Conservation (phyloP, 2,329 filamentous ascomycete genomes). For the Neofusicoccum cordaticola region DNA sequence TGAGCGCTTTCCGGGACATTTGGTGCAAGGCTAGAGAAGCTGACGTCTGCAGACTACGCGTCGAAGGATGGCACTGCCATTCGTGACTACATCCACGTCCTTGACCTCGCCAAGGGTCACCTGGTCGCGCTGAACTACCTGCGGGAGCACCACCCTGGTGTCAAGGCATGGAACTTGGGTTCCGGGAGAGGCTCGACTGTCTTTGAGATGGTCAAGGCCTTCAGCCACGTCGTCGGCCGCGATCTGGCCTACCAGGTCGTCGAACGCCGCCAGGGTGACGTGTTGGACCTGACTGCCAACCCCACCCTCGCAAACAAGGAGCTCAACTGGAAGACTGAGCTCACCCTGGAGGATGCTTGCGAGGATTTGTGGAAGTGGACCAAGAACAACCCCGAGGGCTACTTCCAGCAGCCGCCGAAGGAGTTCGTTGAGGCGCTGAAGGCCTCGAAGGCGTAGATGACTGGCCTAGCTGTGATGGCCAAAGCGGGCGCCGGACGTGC, state of each 20-base stretch:
- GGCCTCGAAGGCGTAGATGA: slow-evolving; percentile 7
- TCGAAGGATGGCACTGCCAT: slow-evolving; percentile 91
- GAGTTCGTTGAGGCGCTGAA: slow-evolving; percentile 63
- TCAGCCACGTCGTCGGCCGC: slow-evolving; percentile 80
- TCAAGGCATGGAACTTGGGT: slow-evolving; percentile 94
- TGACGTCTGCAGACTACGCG: slow-evolving; percentile 66
- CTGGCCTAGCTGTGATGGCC: slow-evolving; percentile 4
- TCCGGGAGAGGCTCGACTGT: slow-evolving; percentile 94
- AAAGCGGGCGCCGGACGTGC: neutral
- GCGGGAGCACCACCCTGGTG: slow-evolving; percentile 76
- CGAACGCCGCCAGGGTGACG: slow-evolving; percentile 79
- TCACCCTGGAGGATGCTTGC: slow-evolving; percentile 89
- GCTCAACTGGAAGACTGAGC: slow-evolving; percentile 86
- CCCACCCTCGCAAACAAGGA: slow-evolving; percentile 83
- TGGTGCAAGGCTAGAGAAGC: neutral
- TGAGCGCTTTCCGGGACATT: slow-evolving; percentile 42
- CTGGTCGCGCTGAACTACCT: slow-evolving; percentile 88
- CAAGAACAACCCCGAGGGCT: slow-evolving; percentile 92
- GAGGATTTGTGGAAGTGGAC: slow-evolving; percentile 96
- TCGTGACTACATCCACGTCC: slow-evolving; percentile 96
- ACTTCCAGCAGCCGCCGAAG: slow-evolving; percentile 84
- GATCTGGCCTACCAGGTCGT: slow-evolving; percentile 85
- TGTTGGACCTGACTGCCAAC: slow-evolving; percentile 92
- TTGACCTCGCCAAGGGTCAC: slow-evolving; percentile 84
- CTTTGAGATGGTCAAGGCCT: slow-evolving; percentile 95